phyloP scores from a whole-genome alignment of 768 basidiomycete genomes.

The Gloeostereum incarnatum region DNA sequence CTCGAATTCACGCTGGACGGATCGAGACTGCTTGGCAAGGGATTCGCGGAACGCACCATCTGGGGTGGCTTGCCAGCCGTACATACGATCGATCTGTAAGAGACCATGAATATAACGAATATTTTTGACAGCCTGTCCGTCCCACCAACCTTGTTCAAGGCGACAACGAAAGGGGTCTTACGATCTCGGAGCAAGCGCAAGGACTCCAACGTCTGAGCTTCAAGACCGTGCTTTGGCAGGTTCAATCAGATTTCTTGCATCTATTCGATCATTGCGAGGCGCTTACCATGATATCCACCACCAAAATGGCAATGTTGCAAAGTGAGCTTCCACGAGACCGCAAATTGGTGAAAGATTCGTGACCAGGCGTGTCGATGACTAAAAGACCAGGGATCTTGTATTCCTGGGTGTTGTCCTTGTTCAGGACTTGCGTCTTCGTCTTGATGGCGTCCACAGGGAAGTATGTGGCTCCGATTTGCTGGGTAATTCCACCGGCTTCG shows the following conservation, averaged over 20 bases:
- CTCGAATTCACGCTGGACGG: constrained; percentile 88
- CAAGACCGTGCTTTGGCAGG: constrained; percentile 77
- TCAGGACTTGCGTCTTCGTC: constrained; percentile 89
- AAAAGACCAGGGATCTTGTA: constrained; percentile 97
- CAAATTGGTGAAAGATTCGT: constrained; percentile 98
- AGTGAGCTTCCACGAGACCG: constrained; percentile 93
- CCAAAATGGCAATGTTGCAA: constrained; percentile 97
- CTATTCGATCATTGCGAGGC: constrained; percentile 1
- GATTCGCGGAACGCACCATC: constrained; percentile 92
- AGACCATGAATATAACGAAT: constrained; percentile 5
- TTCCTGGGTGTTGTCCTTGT: constrained; percentile 75
- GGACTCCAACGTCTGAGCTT: constrained; percentile 97
- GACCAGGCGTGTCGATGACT: constrained; percentile 96
- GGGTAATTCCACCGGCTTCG: constrained; percentile 99
- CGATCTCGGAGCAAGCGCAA: constrained; percentile 83
- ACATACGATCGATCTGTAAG: constrained; percentile 89
- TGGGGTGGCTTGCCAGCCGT: constrained; percentile 87
- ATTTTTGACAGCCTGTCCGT: constrained; percentile 1
- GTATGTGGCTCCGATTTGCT: constrained; percentile 99
- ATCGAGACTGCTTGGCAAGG: constrained; percentile 66
- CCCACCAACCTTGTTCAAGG: constrained; percentile 78
- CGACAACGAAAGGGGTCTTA: constrained; percentile 98
- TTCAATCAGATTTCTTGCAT: neutral
- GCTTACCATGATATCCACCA: constrained; percentile 93
- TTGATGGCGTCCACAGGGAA: constrained; percentile 95